Conservation (phyloP, 129 eudicot genomes). For the Flaveria sonorensis region DNA sequence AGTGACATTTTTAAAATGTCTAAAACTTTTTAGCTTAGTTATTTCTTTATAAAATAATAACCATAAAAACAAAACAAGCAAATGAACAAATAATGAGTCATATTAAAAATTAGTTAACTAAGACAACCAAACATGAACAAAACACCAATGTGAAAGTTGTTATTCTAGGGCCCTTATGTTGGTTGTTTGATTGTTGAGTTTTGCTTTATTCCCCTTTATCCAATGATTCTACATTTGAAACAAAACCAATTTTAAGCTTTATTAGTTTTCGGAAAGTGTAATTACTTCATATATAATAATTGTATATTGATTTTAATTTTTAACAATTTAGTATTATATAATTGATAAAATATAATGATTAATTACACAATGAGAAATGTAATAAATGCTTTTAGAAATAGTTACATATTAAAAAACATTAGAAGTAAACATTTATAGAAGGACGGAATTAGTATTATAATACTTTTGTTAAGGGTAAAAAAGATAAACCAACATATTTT, state of each 20-base stretch:
- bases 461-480: no score
- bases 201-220: constrained; percentile 23
- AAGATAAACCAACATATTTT: no score
- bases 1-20: background rate
- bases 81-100: background rate
- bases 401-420: no score
- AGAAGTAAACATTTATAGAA: no score
- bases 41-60: background rate
- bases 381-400: no score
- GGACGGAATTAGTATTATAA: no score
- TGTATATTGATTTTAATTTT: background rate
- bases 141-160: constrained; percentile 15
- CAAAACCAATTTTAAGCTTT: background rate
- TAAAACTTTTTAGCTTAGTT: background rate
- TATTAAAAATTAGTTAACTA: constrained; percentile 9
- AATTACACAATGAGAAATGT: no score
- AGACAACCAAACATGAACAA: constrained; percentile 8
- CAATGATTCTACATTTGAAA: constrained; percentile 21
- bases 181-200: constrained; percentile 25
- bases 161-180: constrained; percentile 19
- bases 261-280: background rate
- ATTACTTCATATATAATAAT: background rate
- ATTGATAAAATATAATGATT: no score
- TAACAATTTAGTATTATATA: no score
- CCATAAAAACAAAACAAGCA: background rate